phyloP scores from a whole-genome alignment of 768 basidiomycete species.

The Calvatia gigantea region DNA sequence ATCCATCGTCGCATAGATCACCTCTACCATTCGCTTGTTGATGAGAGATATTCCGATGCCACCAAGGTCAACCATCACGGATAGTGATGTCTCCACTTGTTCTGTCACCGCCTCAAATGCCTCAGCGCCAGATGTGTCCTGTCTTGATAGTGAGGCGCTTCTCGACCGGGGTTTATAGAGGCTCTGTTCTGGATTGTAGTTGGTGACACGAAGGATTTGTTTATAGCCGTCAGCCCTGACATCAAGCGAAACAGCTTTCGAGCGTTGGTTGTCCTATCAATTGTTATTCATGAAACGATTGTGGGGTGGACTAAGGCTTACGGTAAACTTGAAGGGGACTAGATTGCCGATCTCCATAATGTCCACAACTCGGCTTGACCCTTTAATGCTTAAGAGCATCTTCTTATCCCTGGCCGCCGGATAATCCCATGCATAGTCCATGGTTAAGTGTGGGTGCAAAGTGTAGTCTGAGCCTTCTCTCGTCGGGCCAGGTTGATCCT shows the following conservation, averaged over 20 bases:
- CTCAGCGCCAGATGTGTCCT: conserved; percentile 73
- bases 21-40: conserved; percentile 84
- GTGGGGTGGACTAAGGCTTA: conserved; percentile 29
- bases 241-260: conserved; percentile 80
- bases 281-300: neutral
- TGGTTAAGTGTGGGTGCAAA: conserved; percentile 49
- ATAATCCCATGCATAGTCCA: conserved; percentile 89
- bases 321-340: conserved; percentile 83
- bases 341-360: conserved; percentile 95
- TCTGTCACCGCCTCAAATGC: conserved; percentile 84
- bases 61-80: conserved; percentile 71
- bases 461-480: conserved; percentile 49
- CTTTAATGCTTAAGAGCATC: conserved; percentile 61
- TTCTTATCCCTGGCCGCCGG: conserved; percentile 84
- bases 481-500: conserved; percentile 23
- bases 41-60: conserved; percentile 92
- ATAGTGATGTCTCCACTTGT: conserved; percentile 63
- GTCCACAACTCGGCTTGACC: conserved; percentile 67
- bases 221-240: conserved; percentile 85
- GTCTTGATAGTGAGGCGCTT: conserved; percentile 42
- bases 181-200: conserved; percentile 82
- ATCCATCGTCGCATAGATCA: conserved; percentile 81
- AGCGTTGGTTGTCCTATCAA: conserved; percentile 48
- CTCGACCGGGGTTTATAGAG: conserved; percentile 79
- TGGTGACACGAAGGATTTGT: conserved; percentile 83